These are phyloP conservation scores for Blastobotrys peoriensis DNA, from an alignment of 805 yeast species.

Conservation along the genomic window DNA sequence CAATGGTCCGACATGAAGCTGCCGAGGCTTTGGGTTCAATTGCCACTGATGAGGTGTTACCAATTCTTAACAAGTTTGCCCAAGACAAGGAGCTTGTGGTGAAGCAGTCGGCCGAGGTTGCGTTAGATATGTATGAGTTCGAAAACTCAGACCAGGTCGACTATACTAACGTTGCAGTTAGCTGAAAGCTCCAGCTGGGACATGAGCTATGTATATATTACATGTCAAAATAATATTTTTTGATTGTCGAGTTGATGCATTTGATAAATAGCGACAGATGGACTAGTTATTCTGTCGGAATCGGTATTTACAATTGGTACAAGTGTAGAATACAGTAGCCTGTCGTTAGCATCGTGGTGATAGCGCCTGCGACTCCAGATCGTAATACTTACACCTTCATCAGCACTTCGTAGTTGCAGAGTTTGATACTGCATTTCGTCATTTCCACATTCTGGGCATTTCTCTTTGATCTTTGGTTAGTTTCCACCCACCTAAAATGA, in stretches of 20 bases:
- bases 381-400: slow-evolving; percentile 67
- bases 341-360: slow-evolving; percentile 28
- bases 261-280: no score
- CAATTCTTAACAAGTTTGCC: slow-evolving; percentile 73
- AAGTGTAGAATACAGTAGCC: slow-evolving; percentile 92
- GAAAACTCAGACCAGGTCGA: slow-evolving; percentile 81
- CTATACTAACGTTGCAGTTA: slow-evolving; percentile 44
- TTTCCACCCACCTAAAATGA: not conserved
- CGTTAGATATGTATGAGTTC: slow-evolving; percentile 96
- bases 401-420: slow-evolving; percentile 93
- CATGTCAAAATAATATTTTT: not conserved
- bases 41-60: slow-evolving; percentile 92
- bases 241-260: not conserved
- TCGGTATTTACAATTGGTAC: slow-evolving; percentile 86
- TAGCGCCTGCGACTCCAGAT: no score
- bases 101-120: slow-evolving; percentile 94
- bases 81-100: slow-evolving; percentile 84
- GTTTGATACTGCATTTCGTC: slow-evolving; percentile 99
- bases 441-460: slow-evolving; percentile 97
- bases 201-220: slow-evolving; percentile 1
- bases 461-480: slow-evolving; percentile 63
- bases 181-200: slow-evolving; percentile 1
- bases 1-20: slow-evolving; percentile 99
- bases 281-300: slow-evolving; percentile 84
- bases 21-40: slow-evolving; percentile 98